Evolutionary conservation across 352 stramenopile species (phyloP).

Genomic region (Phytophthora sp.): DNA sequence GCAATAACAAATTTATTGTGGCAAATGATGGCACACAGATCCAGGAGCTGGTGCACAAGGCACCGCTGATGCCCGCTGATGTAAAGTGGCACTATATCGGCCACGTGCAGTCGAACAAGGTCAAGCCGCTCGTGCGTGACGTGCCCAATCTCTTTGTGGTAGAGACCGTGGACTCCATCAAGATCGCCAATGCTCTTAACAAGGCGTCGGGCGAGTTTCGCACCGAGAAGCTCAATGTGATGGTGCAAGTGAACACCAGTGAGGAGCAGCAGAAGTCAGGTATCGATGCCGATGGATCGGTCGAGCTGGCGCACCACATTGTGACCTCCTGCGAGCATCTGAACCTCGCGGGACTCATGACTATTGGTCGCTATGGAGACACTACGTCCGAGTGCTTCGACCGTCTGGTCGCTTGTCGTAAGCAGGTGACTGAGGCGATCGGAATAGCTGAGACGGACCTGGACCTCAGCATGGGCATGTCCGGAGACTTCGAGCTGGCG

Average conservation of each 20-base stretch:
- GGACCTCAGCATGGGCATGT: constrained; percentile 99
- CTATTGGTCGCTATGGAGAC: constrained; percentile 96
- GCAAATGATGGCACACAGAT: constrained; percentile 52
- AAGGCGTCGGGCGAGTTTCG: constrained; percentile 76
- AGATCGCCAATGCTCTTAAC: constrained; percentile 97
- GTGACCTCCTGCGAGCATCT: constrained; percentile 89
- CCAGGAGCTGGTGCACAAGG: constrained; percentile 97
- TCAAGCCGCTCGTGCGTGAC: constrained; percentile 89
- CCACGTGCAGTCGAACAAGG: constrained; percentile 98
- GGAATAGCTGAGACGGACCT: constrained; percentile 71
- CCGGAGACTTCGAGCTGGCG: constrained; percentile 96
- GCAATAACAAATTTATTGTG: constrained; percentile 25
- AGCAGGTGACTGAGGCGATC: constrained; percentile 71
- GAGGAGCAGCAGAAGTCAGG: constrained; percentile 98
- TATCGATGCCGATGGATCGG: constrained; percentile 77
- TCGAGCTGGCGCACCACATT: constrained; percentile 90
- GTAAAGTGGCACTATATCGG: constrained; percentile 99
- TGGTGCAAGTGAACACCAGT: constrained; percentile 99
- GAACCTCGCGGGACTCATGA: constrained; percentile 98
- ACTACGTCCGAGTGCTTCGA: constrained; percentile 93
- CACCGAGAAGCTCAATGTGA: constrained; percentile 89
- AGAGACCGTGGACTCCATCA: constrained; percentile 96
- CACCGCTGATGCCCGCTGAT: constrained; percentile 82
- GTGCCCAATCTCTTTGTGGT: constrained; percentile 95
- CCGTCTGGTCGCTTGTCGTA: constrained; percentile 75